Evolutionary conservation across 2,329 filamentous ascomycete genomes (phyloP).

Genomic region (Gnomoniopsis smithogilvyi): DNA sequence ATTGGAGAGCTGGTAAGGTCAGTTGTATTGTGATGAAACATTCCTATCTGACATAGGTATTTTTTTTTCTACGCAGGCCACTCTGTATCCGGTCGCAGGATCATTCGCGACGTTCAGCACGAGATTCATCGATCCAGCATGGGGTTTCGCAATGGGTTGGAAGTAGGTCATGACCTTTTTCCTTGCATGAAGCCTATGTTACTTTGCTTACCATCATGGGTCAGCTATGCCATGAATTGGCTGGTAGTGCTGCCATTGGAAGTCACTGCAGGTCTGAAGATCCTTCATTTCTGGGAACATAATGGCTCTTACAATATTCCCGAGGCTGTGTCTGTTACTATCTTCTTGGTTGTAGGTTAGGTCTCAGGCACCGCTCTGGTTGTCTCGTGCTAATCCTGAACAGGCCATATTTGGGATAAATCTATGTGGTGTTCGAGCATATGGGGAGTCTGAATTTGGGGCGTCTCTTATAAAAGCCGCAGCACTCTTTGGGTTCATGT

Average conservation of each 20-base stretch:
- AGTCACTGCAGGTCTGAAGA: constrained; percentile 81
- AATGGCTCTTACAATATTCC: constrained; percentile 38
- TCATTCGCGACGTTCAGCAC: constrained; percentile 92
- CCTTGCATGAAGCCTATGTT: not conserved
- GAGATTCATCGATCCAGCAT: constrained; percentile 86
- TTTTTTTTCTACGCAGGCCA: constrained; percentile 43
- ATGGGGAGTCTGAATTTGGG: constrained; percentile 85
- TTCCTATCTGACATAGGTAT: not conserved
- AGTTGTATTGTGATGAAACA: not conserved
- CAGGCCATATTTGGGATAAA: constrained; percentile 73
- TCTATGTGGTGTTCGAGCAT: constrained; percentile 81
- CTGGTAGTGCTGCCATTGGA: constrained; percentile 79
- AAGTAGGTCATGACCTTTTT: constrained; percentile 63
- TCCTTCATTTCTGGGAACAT: constrained; percentile 75
- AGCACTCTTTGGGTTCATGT: constrained; percentile 87
- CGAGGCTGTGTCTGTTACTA: constrained; percentile 73
- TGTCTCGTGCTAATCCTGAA: no score
- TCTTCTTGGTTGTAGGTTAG: constrained; percentile 60
- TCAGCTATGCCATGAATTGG: constrained; percentile 83
- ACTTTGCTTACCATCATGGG: not conserved
- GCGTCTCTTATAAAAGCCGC: constrained; percentile 84
- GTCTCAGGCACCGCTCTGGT: no score
- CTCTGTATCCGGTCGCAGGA: constrained; percentile 87
- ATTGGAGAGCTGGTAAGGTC: constrained; percentile 71
- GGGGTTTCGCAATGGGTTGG: constrained; percentile 97